Evolutionary conservation across 2,329 filamentous ascomycete species (phyloP).

Genomic region (Byssoonygena ceratinophila): DNA sequence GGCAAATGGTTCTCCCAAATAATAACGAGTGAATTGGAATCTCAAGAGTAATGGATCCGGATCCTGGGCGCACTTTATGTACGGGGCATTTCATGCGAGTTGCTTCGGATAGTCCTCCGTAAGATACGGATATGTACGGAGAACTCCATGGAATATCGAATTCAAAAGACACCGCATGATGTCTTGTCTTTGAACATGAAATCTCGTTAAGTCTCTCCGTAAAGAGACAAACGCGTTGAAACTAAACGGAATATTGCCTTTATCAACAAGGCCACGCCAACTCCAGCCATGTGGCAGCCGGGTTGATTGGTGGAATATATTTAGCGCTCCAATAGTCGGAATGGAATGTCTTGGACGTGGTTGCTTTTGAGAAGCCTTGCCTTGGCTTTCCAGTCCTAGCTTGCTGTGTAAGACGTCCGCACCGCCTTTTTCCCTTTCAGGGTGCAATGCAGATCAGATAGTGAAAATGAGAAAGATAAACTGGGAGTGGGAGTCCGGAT

Average conservation of each 20-base stretch:
- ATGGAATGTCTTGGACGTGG: background rate
- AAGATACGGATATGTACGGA: too few relatives aligned
- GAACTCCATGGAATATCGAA: too few relatives aligned
- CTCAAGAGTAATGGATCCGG: background rate
- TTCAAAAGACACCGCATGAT: too few relatives aligned
- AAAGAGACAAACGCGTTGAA: background rate
- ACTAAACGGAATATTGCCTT: background rate
- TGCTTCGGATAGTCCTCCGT: too few relatives aligned
- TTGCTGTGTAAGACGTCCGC: background rate
- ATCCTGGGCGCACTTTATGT: background rate
- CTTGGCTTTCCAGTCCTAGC: background rate
- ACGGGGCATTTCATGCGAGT: background rate
- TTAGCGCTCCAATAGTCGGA: slow-evolving; percentile 3
- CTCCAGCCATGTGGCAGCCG: background rate
- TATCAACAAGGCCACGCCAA: background rate
- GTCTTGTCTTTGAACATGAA: background rate
- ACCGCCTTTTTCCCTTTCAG: too few relatives aligned
- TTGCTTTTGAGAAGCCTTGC: background rate
- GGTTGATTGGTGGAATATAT: background rate
- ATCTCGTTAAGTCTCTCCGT: slow-evolving; percentile 6
- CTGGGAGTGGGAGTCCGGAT: too few relatives aligned
- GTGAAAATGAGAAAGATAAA: too few relatives aligned
- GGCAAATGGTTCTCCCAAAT: background rate
- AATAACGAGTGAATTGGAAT: background rate
- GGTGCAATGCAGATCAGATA: too few relatives aligned